phyloP scores from a whole-genome alignment of 1,284 basidiomycete genomes.

The Puccinia coronata region DNA sequence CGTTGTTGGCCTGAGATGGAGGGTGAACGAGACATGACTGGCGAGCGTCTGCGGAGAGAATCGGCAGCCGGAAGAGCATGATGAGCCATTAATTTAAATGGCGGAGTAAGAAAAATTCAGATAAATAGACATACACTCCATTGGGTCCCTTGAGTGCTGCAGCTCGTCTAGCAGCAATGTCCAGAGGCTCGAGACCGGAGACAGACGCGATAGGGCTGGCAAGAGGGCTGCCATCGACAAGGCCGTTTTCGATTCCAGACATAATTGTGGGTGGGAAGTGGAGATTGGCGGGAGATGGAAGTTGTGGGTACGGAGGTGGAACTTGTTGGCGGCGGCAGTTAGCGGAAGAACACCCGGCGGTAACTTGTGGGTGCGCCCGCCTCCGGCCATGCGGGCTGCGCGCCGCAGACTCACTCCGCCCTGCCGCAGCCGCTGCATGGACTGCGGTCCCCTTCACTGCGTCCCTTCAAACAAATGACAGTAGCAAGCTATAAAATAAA shows the following conservation, averaged over 20 bases:
- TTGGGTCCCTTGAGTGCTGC: conserved; percentile 49
- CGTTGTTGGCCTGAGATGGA: conserved; percentile 40
- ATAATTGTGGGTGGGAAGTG: neutral
- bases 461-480: neutral
- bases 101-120: neutral
- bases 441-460: too few species aligned
- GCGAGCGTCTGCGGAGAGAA: conserved; percentile 28
- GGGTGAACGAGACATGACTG: conserved; percentile 47
- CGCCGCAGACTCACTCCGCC: neutral
- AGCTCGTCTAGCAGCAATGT: conserved; percentile 48
- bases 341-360: too few species aligned
- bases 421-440: too few species aligned
- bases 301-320: too few species aligned
- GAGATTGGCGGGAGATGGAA: neutral
- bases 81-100: neutral
- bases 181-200: conserved; percentile 23
- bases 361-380: too few species aligned
- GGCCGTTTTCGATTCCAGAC: conserved; percentile 22
- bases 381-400: neutral
- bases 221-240: conserved; percentile 18
- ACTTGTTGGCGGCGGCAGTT: too few species aligned
- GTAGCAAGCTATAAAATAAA: neutral
- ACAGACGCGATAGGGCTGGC: conserved; percentile 33
- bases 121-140: conserved; percentile 36
- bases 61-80: neutral